phyloP scores from a whole-genome alignment of 768 basidiomycete genomes.

The Chalciporus sphaerocephalus region DNA sequence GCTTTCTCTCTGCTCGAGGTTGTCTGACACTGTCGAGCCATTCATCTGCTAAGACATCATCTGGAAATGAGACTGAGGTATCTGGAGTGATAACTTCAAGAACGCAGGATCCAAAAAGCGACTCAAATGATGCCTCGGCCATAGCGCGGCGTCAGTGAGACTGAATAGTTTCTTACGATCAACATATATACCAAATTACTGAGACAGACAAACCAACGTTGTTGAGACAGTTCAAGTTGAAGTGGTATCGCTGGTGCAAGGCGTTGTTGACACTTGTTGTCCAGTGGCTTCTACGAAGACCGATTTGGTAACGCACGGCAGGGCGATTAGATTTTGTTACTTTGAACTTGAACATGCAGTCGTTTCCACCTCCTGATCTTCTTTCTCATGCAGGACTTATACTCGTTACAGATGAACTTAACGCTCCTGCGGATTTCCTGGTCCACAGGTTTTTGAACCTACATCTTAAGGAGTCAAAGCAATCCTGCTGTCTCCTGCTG shows the following conservation, averaged over 20 bases:
- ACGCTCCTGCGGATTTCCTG: slow-evolving; percentile 70
- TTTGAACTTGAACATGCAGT: slow-evolving; percentile 29
- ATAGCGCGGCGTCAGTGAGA: slow-evolving; percentile 7
- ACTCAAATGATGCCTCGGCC: slow-evolving; percentile 49
- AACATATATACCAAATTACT: background rate
- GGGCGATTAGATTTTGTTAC: slow-evolving; percentile 8
- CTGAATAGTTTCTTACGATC: background rate
- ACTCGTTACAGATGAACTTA: slow-evolving; percentile 66
- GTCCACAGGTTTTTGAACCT: slow-evolving; percentile 50
- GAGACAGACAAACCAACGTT: background rate
- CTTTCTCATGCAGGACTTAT: slow-evolving; percentile 47
- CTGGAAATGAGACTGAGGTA: slow-evolving; percentile 58
- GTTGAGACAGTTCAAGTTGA: background rate
- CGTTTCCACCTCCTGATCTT: slow-evolving; percentile 52
- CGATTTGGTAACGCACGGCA: slow-evolving; percentile 11
- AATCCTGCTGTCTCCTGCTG: slow-evolving; percentile 45
- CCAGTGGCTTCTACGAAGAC: slow-evolving; percentile 15
- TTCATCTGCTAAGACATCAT: slow-evolving; percentile 40
- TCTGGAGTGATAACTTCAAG: slow-evolving; percentile 65
- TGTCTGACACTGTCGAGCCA: slow-evolving; percentile 52
- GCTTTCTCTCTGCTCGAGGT: slow-evolving; percentile 47
- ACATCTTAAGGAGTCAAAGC: slow-evolving; percentile 46
- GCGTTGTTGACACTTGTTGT: slow-evolving; percentile 18
- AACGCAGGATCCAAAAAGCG: slow-evolving; percentile 54
- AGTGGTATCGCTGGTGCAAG: too few species aligned